Conservation (phyloP, 306 rosid species). For the Parietaria judaica region DNA sequence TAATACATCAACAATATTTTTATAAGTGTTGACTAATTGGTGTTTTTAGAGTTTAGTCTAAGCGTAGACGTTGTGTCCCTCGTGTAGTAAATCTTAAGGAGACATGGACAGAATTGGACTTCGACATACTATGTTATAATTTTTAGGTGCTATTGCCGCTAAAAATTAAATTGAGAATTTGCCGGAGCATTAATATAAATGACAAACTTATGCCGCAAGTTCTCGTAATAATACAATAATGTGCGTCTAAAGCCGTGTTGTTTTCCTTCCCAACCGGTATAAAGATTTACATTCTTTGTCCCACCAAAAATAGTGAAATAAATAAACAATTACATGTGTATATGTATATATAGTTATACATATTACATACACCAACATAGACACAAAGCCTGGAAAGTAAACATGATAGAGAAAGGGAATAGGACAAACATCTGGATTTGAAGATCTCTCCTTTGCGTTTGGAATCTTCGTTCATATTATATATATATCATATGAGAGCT, state of each 20-base stretch:
- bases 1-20: too few species aligned
- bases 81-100: too few species aligned
- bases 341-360: conserved; percentile 14
- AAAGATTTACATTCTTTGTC: conserved; percentile 36
- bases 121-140: too few species aligned
- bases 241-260: conserved; percentile 21
- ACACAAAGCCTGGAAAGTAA: neutral
- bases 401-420: conserved; percentile 23
- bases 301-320: conserved; percentile 29
- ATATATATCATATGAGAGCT: neutral
- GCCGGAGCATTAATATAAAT: too few species aligned
- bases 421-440: conserved; percentile 31
- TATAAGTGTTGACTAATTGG: too few species aligned
- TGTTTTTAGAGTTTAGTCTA: too few species aligned
- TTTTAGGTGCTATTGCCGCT: too few species aligned
- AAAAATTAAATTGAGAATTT: too few species aligned
- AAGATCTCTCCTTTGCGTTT: conserved; percentile 20
- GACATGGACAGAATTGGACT: too few species aligned
- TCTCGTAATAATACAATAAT: too few species aligned
- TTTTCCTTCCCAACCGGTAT: conserved; percentile 39
- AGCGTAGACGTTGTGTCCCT: too few species aligned
- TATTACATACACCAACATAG: conserved; percentile 12
- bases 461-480: conserved; percentile 29
- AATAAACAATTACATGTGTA: conserved; percentile 20
- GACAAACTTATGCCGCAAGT: too few species aligned